Percentiles rank a stretch among this genome's conserved stretches.
phyloP scores from a whole-genome alignment of 176 grass and related monocot genomes.

The Raddia guianensis region DNA sequence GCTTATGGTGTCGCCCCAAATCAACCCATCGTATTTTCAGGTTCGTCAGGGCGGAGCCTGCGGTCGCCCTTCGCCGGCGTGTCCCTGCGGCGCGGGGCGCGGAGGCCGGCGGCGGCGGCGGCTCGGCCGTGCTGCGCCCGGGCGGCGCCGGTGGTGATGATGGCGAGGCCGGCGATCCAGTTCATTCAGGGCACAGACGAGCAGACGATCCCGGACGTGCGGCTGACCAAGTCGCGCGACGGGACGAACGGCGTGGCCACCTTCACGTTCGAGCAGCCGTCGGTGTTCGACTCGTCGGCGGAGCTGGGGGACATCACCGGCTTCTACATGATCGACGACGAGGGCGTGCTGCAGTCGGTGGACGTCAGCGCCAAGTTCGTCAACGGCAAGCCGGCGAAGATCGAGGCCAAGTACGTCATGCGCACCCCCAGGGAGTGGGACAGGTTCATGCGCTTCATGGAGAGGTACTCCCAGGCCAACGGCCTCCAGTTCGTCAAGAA shows the following conservation, averaged over 20 bases:
- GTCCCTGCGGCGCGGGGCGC: slow-evolving; percentile 49
- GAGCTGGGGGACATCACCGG: slow-evolving; percentile 95
- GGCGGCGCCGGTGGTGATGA: slow-evolving; percentile 47
- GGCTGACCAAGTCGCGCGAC: slow-evolving; percentile 86
- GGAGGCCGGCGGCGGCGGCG: not conserved
- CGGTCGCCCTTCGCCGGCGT: slow-evolving; percentile 53
- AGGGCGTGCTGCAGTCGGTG: slow-evolving; percentile 78
- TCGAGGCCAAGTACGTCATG: slow-evolving; percentile 91
- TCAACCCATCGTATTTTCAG: not conserved
- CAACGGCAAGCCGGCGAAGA: slow-evolving; percentile 68
- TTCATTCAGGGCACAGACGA: slow-evolving; percentile 96
- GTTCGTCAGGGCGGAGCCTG: slow-evolving; percentile 37
- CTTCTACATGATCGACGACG: slow-evolving; percentile 88
- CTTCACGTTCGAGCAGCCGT: slow-evolving; percentile 82
- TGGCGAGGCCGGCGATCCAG: slow-evolving; percentile 74
- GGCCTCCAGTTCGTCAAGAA: slow-evolving; percentile 89
- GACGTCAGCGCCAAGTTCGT: slow-evolving; percentile 91
- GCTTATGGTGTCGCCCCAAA: not conserved
- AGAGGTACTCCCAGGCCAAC: slow-evolving; percentile 89
- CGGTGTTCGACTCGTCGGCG: slow-evolving; percentile 83
- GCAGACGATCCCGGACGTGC: slow-evolving; percentile 90
- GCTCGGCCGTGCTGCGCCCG: not conserved
- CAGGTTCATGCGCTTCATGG: slow-evolving; percentile 95
- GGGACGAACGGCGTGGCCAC: slow-evolving; percentile 79
- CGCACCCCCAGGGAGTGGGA: slow-evolving; percentile 69